Conservation (phyloP, 768 basidiomycete species). For the Phylloporus arenicola region DNA sequence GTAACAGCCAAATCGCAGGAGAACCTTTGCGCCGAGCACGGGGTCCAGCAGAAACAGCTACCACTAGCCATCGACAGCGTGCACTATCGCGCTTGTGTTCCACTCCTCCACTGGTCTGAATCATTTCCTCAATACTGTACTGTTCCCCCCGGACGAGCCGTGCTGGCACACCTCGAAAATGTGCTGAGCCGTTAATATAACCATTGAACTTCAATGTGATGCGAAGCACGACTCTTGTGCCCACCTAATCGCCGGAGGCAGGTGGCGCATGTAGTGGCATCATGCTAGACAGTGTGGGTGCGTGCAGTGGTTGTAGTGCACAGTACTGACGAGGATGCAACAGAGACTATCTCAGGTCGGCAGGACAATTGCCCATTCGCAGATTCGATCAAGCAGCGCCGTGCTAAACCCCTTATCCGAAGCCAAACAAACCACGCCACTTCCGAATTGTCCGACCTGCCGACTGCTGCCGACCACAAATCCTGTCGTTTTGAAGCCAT, state of each 20-base stretch:
- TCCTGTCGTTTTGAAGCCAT: conserved; percentile 10
- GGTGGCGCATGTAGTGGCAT: background rate
- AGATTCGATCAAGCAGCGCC: conserved; percentile 21
- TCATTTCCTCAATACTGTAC: background rate
- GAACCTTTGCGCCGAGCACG: conserved; percentile 2
- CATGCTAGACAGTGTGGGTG: conserved; percentile 6
- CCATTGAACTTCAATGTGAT: conserved; percentile 12
- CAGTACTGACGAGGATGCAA: conserved; percentile 1
- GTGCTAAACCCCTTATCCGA: conserved; percentile 25
- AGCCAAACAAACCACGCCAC: conserved; percentile 29
- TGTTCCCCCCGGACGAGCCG: background rate
- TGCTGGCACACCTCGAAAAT: conserved; percentile 7
- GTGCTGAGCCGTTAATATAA: conserved; percentile 19
- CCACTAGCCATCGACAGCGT: background rate
- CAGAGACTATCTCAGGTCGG: conserved; percentile 3
- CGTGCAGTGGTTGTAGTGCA: conserved; percentile 2
- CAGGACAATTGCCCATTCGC: conserved; percentile 3
- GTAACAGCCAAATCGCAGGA: conserved; percentile 1
- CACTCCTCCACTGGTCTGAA: conserved; percentile 1
- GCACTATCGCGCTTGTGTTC: conserved; percentile 8
- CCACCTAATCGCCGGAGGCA: conserved; percentile 24
- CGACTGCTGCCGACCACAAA: background rate
- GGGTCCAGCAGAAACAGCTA: conserved; percentile 3
- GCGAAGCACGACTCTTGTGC: conserved; percentile 10
- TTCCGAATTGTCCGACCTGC: conserved; percentile 11